Evolutionary conservation across 208 protist species (phyloP), one percentile per base, ranked within the genome.

Genomic region (Leishmania braziliensis): DNA sequence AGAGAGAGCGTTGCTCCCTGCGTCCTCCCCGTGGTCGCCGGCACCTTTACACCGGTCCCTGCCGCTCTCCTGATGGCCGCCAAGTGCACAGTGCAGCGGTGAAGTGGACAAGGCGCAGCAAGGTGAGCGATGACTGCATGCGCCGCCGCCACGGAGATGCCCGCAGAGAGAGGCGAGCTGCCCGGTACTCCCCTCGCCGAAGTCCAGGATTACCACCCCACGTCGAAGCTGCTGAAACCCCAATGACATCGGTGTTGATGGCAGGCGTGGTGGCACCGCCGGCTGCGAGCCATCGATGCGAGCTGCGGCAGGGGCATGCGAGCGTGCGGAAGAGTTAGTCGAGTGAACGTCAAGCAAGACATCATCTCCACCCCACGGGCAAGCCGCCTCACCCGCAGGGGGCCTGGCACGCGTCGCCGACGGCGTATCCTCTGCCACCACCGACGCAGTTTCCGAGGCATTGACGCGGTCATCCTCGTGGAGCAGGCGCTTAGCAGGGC

Each of bases 151-250:
- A 53, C 82, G 84, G 68, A 66, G 72, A 48, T 86, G 66, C 50
- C 77, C 66, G 39, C 83, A 92, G 10, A 94, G 73, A n/a, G 84
- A 82, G 18, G 80, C 73, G 5, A 97, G 85, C 82, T 98, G 95
- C 5, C 94, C 93, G 10, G 66, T 16, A 78, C 84, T 97, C 16
- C 92, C 93, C 74, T 98, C 95, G 23, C 95, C 95, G 87, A 94
- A 97, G 82, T 98, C 95, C 5, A 97, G 83, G 26, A 98, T 83
- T 1, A 95, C 65, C 56, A 95, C 81, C 23, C 84, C 84, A 29
- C 92, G 89, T 36, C 82, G 71, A 53, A 82, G 75, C 46, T 56
- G 80, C n/a, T 66, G 33, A 18, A 73, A 36, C 23, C 20, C 10
- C 60, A 23, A 50, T 26, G 36, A n/a, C 20, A n/a, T 10, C 20